Evolutionary conservation across 1,284 basidiomycete genomes (phyloP).

Genomic region (Papiliotrema flavescens): DNA sequence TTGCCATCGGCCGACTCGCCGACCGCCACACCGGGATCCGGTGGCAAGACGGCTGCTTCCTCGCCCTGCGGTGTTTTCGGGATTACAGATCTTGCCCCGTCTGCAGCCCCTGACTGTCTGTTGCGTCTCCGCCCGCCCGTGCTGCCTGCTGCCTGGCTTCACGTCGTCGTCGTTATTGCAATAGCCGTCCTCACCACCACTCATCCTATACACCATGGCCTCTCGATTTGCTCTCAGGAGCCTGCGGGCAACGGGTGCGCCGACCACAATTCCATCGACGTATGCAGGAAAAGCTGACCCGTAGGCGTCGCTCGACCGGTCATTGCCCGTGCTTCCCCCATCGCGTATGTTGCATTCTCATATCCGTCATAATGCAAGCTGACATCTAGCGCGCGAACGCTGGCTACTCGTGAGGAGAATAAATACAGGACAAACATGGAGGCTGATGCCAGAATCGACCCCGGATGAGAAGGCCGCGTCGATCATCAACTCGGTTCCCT

Average conservation of each 20-base stretch:
- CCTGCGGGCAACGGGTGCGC: slow-evolving; percentile 45
- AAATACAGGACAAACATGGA: not conserved
- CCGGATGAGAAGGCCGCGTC: slow-evolving; percentile 86
- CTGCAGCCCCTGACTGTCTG: slow-evolving; percentile 6
- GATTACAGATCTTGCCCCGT: no score
- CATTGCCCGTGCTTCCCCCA: slow-evolving; percentile 9
- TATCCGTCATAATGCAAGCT: not conserved
- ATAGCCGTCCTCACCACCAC: not conserved
- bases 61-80: not conserved
- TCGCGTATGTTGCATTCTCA: slow-evolving; percentile 6
- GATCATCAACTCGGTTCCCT: slow-evolving; percentile 88
- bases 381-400: slow-evolving; percentile 30
- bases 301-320: slow-evolving; percentile 33
- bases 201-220: slow-evolving; percentile 40
- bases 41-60: not conserved
- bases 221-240: slow-evolving; percentile 49
- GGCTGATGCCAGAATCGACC: slow-evolving; percentile 48
- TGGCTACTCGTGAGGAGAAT: slow-evolving; percentile 41
- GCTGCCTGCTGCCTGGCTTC: not conserved
- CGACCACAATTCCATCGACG: not conserved
- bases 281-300: not conserved
- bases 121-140: slow-evolving; percentile 1
- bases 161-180: not conserved
- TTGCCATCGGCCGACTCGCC: not conserved
- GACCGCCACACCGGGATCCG: not conserved